Evolutionary conservation across 345 rosid species (phyloP), one percentile per base, ranked within the genome.

Genomic region (Acer negundo): DNA sequence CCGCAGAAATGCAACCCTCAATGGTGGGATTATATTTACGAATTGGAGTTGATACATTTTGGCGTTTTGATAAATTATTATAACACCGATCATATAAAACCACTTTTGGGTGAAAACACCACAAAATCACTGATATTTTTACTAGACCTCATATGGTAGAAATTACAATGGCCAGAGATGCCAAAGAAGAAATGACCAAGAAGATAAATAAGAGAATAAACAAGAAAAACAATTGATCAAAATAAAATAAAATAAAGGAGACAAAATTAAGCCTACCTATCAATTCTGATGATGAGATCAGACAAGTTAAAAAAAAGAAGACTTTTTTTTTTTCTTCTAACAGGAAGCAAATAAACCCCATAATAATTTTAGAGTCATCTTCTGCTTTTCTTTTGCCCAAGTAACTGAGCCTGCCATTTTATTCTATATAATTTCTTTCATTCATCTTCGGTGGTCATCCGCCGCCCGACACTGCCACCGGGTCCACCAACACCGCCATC

Each of bases 141-240:
- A 70, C 23, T 75, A 61, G 28, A 67, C 70, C 70, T 46, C 63
- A 28, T 3, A 51, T 46, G 1, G 24, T 28, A 16, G 70, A 49
- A 67, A 72, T 47, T 73, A 79, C 78, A 79, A 73, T 31, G 64
- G 74, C 69, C 78, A 56, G 24, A 38, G 38, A 17, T 17, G 47
- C 31, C 80, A 49, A 72, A 22, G 38, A 16, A 61, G 49, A 46
- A 68, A 69, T 13, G 66, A 26, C 64, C 49, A 46, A 46, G 46
- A 42, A 8, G 7, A 46, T 59, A 67, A 42, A 75, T 19, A 7
- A 20, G 44, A 17, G 53, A 9, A 24, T 16, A 42, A 59, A 35
- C 23, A 19, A 19, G 11, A 28, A 53, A 3, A 51, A 17, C 38
- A 42, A 40, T n/a, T 22, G 40, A 70, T 8, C 40, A 23, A 24